phyloP scores from a whole-genome alignment of 73 alveolate genomes.

The Uronychia setigera region DNA sequence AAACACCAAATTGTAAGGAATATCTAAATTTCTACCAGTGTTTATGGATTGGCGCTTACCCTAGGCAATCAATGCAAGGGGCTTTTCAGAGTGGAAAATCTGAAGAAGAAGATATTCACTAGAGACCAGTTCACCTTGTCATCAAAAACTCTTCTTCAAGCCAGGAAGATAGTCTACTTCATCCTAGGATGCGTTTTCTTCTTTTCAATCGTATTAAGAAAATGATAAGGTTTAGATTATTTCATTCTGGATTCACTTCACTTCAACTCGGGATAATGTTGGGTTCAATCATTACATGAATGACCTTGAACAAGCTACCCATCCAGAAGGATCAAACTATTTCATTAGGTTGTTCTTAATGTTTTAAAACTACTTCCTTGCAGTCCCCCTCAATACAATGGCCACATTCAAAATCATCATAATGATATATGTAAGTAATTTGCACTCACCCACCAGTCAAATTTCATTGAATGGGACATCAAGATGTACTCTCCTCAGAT shows the following conservation, averaged over 20 bases:
- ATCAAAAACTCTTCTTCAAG: not conserved
- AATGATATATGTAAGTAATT: not conserved
- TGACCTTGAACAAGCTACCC: not conserved
- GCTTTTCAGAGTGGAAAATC: not conserved
- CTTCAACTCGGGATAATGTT: not conserved
- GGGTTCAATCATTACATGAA: not conserved
- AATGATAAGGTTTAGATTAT: not conserved
- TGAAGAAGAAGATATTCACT: not conserved
- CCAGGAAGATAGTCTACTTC: not conserved
- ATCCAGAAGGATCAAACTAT: not conserved
- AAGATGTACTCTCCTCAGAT: constrained; percentile 9
- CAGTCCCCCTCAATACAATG: constrained; percentile 16
- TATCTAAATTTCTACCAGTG: not conserved
- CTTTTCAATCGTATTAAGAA: not conserved
- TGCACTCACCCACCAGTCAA: constrained; percentile 7
- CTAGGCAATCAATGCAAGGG: constrained; percentile 53
- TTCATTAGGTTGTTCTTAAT: constrained; percentile 6
- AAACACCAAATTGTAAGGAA: constrained; percentile 10
- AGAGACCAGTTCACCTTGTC: not conserved
- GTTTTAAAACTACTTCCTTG: not conserved
- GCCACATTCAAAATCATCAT: not conserved
- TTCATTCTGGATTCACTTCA: not conserved
- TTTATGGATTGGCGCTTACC: constrained; percentile 51
- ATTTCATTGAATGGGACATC: constrained; percentile 24
- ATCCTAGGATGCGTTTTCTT: not conserved